Percentiles rank a stretch among this genome's conserved stretches.
These are phyloP conservation scores for Tylopilus rubrobrunneus DNA, from an alignment of 768 basidiomycete species.

Conservation along the genomic window DNA sequence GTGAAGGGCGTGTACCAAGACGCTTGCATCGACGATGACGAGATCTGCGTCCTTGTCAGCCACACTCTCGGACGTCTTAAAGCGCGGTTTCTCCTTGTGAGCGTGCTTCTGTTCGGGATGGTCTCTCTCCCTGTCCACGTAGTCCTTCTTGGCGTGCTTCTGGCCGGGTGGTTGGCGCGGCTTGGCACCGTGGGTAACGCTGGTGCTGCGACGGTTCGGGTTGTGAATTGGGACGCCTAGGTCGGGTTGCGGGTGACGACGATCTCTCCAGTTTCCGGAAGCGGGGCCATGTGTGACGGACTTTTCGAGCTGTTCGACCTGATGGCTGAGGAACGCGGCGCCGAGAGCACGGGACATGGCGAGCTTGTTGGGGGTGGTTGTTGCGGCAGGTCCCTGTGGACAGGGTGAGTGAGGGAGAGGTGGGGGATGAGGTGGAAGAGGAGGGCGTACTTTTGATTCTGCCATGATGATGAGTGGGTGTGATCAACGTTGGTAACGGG, in stretches of 20 bases:
- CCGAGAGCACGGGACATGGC: conserved; percentile 87
- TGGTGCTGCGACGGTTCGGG: conserved; percentile 15
- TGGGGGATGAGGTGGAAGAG: too few relatives aligned
- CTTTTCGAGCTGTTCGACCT: conserved; percentile 86
- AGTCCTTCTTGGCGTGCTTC: conserved; percentile 25
- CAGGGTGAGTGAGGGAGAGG: background rate
- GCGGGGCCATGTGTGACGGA: conserved; percentile 52
- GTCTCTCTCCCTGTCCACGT: conserved; percentile 19
- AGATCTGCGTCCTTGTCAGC: conserved; percentile 64
- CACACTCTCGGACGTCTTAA: conserved; percentile 24
- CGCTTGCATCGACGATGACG: conserved; percentile 77
- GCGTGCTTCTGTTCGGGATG: conserved; percentile 14
- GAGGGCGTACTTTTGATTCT: conserved; percentile 15
- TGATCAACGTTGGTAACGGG: background rate
- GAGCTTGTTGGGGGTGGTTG: conserved; percentile 48
- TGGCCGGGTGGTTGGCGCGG: conserved; percentile 18
- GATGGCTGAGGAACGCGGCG: conserved; percentile 82
- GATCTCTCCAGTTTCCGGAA: conserved; percentile 62
- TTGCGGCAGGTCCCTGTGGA: conserved; percentile 21
- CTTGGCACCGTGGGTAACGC: conserved; percentile 18
- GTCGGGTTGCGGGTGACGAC: conserved; percentile 30
- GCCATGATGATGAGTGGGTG: conserved; percentile 9
- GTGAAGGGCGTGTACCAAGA: conserved; percentile 71
- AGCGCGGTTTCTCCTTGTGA: conserved; percentile 20
- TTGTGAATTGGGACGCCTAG: conserved; percentile 8